Conservation (phyloP, 2,329 filamentous ascomycete genomes). For the Microdochium paspali region DNA sequence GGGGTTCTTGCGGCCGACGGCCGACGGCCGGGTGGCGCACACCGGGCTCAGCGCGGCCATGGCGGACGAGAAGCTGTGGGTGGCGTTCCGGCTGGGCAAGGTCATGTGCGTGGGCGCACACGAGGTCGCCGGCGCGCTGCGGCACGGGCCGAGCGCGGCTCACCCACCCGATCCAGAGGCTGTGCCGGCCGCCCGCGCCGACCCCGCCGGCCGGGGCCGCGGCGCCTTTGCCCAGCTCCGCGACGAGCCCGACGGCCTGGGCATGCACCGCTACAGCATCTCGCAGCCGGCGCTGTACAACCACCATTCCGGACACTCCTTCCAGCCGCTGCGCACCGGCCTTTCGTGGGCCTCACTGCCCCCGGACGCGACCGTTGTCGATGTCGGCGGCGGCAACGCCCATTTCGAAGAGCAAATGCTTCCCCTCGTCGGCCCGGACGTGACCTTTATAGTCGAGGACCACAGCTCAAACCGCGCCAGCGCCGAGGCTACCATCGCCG, state of each 20-base stretch:
- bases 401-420: not conserved
- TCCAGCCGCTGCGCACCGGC: slow-evolving; percentile 1
- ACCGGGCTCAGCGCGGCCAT: slow-evolving; percentile 6
- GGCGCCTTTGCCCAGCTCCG: not conserved
- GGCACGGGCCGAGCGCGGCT: not conserved
- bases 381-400: not conserved
- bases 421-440: not conserved
- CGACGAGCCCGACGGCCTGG: not conserved
- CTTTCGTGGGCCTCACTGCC: slow-evolving; percentile 2
- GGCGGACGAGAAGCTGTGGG: slow-evolving; percentile 2
- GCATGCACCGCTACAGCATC: slow-evolving; percentile 6
- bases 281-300: slow-evolving; percentile 3
- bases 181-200: not conserved
- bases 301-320: slow-evolving; percentile 2
- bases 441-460: slow-evolving; percentile 4
- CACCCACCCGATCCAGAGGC: slow-evolving; percentile 2
- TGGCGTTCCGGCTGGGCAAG: slow-evolving; percentile 2
- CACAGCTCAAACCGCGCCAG: slow-evolving; percentile 1
- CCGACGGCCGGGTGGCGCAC: slow-evolving; percentile 4
- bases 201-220: not conserved
- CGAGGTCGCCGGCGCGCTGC: slow-evolving; percentile 5
- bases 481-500: slow-evolving; percentile 1
- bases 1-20: slow-evolving; percentile 6
- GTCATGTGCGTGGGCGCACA: slow-evolving; percentile 3
- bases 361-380: not conserved